These are phyloP conservation scores for Kwoniella dejecticola DNA, from an alignment of 768 basidiomycete species.

Conservation along the genomic window DNA sequence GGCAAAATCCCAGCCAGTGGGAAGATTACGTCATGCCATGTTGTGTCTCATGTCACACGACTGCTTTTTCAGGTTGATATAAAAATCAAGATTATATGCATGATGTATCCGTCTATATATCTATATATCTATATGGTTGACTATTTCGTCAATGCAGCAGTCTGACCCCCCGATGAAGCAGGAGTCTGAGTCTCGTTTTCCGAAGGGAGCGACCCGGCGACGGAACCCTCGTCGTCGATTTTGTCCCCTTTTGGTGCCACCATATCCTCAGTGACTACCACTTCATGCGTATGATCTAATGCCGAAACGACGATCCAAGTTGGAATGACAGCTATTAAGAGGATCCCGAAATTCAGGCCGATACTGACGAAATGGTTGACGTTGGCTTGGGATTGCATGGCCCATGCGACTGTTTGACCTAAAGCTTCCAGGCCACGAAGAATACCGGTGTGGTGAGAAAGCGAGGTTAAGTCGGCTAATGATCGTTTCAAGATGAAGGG, in stretches of 20 bases:
- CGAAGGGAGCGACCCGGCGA: not conserved
- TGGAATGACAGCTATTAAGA: constrained; percentile 24
- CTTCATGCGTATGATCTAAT: constrained; percentile 31
- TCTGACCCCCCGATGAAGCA: no score
- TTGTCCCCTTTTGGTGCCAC: not conserved
- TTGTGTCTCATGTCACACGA: no score
- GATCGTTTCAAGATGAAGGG: no score
- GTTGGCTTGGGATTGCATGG: constrained; percentile 38
- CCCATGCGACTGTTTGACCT: constrained; percentile 49
- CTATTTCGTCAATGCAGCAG: no score
- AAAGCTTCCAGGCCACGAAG: constrained; percentile 43
- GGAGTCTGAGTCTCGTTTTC: no score
- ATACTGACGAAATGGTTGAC: constrained; percentile 41
- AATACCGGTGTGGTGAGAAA: constrained; percentile 40
- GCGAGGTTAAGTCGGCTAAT: constrained; percentile 25
- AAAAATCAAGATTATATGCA: no score
- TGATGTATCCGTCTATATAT: no score
- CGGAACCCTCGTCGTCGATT: constrained; percentile 1
- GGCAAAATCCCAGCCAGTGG: not conserved
- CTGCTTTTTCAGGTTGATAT: no score
- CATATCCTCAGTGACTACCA: constrained; percentile 13
- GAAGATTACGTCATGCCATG: constrained; percentile 10
- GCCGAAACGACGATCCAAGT: constrained; percentile 35
- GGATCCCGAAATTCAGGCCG: constrained; percentile 38
- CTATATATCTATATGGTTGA: no score